Evolutionary conservation across 768 basidiomycete species (phyloP), one percentile per base, ranked within the genome.

Genomic region (Leucocoprinus birnbaumii): DNA sequence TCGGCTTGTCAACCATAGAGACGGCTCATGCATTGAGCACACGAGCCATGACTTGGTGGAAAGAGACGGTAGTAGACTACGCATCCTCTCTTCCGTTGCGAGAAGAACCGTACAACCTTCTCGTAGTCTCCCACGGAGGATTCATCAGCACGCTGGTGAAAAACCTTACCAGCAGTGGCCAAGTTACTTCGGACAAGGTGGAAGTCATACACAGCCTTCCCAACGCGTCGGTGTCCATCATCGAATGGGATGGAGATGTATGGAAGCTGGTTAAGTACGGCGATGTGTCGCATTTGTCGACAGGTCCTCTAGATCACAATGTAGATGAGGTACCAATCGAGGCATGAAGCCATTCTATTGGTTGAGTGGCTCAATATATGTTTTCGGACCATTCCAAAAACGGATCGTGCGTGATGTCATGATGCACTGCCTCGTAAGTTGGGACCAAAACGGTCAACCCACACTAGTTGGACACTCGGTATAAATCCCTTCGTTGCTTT

Each of bases 71-170:
- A 48, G 48, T 49, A 11, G 31, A 16, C 21, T 34, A 37, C 51
- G 50, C 58, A 65, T 34, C 53, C 59, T 27, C 59, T 57, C 34
- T 55, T 52, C 26, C 40, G 19, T 19, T 27, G 3, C 40, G 47
- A 48, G 18, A 43, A n/a, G 59, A 61, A 18, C 66, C 76, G 34
- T 64, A 67, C 50, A 67, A 76, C 55, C 72, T 89, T 43, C 73
- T 92, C 26, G 77, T 85, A 11, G 79, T 82, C 56, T 80, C 83
- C 40, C 89, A 92, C 53, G 87, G 87, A 2, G 87, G 80, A 0
- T 76, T 80, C 61, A 87, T 91, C 56, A 68, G 69, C 18, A 71
- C 73, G 25, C 72, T 91, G 51, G 70, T 86, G 55, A 71, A 71
- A 18, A 68, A 64, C 38, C 62, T 89, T 62, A 59, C 79, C n/a